Evolutionary conservation across 495 filamentous ascomycete genomes (phyloP).

Genomic region (Tuber magnatum): DNA sequence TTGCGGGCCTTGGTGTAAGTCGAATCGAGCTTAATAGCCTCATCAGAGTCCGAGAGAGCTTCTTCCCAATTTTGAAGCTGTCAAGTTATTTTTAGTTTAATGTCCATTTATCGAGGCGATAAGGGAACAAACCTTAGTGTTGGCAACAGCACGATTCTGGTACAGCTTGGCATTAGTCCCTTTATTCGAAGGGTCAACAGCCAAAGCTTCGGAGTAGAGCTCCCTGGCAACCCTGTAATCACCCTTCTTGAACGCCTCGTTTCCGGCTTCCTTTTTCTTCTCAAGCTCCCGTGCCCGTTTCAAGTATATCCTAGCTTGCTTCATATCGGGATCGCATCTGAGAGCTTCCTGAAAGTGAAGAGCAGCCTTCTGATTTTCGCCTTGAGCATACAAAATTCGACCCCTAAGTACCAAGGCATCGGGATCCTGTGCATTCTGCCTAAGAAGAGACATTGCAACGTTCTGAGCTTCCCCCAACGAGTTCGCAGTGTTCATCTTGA

Average conservation of each 20-base stretch:
- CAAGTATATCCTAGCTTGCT: slow-evolving; percentile 49
- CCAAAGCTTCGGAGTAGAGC: slow-evolving; percentile 73
- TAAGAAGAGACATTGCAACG: slow-evolving; percentile 75
- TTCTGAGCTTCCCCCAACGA: slow-evolving; percentile 85
- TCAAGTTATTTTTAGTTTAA: slow-evolving; percentile 16
- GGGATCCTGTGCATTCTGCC: slow-evolving; percentile 80
- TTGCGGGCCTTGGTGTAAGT: slow-evolving; percentile 83
- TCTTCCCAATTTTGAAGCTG: slow-evolving; percentile 73
- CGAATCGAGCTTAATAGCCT: slow-evolving; percentile 77
- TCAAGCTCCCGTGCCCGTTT: slow-evolving; percentile 58
- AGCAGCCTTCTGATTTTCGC: slow-evolving; percentile 92
- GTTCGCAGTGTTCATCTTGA: slow-evolving; percentile 87
- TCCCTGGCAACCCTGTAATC: slow-evolving; percentile 72
- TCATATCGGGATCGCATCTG: slow-evolving; percentile 84
- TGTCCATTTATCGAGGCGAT: not conserved
- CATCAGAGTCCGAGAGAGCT: slow-evolving; percentile 76
- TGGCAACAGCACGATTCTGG: slow-evolving; percentile 81
- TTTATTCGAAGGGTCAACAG: slow-evolving; percentile 83
- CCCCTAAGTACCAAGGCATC: slow-evolving; percentile 89
- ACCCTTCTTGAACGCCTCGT: slow-evolving; percentile 77
- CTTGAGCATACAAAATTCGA: slow-evolving; percentile 76
- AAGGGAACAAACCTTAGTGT: slow-evolving; percentile 48
- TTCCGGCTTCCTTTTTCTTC: slow-evolving; percentile 88
- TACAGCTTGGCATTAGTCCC: slow-evolving; percentile 89
- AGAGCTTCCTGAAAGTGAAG: slow-evolving; percentile 85